These are phyloP conservation scores for Sclerotinia nivalis DNA, from an alignment of 2,329 filamentous ascomycete species.

Conservation along the genomic window DNA sequence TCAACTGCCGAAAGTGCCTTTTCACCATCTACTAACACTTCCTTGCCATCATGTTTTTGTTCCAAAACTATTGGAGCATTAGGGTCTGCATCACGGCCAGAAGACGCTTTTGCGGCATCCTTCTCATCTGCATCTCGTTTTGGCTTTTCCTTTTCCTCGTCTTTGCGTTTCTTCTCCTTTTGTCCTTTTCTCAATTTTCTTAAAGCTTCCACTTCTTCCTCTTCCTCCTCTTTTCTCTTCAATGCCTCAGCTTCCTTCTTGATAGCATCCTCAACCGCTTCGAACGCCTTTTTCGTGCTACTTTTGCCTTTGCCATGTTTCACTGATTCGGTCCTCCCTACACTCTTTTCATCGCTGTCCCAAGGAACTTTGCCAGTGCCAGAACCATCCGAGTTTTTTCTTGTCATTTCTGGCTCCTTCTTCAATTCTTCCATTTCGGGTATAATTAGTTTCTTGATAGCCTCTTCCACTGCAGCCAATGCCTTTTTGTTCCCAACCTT, in stretches of 20 bases:
- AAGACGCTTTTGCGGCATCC: constrained; percentile 12
- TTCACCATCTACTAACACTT: constrained; percentile 7
- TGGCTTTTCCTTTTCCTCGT: constrained; percentile 21
- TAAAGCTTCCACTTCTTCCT: constrained; percentile 21
- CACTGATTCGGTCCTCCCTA: constrained; percentile 11
- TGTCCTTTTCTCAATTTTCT: constrained; percentile 19
- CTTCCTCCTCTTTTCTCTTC: constrained; percentile 23
- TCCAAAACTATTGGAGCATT: neutral
- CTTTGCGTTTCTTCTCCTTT: constrained; percentile 22
- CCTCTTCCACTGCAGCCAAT: constrained; percentile 22
- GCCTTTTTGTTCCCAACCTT: constrained; percentile 23
- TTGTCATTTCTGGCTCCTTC: constrained; percentile 17
- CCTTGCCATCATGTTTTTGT: constrained; percentile 4
- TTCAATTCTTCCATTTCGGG: constrained; percentile 24
- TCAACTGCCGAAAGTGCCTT: constrained; percentile 21
- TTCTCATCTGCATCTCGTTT: constrained; percentile 21
- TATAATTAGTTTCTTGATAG: constrained; percentile 20
- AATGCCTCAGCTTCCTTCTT: constrained; percentile 23
- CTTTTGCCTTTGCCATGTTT: constrained; percentile 23
- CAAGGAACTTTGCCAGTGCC: constrained; percentile 16
- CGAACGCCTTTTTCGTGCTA: constrained; percentile 23
- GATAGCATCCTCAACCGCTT: constrained; percentile 24
- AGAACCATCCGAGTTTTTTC: constrained; percentile 20
- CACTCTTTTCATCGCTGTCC: constrained; percentile 24
- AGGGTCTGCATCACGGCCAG: constrained; percentile 9